Base-by-base conservation (phyloP, 192 early-diverging fungal species). In the Coemansia sp. region DNA sequence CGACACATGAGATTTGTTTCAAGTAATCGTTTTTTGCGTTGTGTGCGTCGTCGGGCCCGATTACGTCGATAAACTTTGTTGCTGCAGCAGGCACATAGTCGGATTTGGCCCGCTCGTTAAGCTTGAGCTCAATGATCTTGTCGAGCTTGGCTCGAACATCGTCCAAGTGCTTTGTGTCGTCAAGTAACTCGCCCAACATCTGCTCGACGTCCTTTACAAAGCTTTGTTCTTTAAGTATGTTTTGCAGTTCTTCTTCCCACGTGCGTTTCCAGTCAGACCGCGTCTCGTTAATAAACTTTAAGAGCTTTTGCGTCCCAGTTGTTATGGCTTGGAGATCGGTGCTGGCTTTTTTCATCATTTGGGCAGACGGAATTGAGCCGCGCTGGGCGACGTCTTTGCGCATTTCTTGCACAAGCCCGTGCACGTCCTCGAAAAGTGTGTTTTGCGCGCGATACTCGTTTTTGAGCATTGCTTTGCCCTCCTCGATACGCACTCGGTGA, bases 231-330 rank as follows among this genome's bases (percentile, higher is more conserved):
- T 87, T 85, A 20, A 94, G 76, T 56, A 94, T 89, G 27, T 82
- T 88, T 59, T 94, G 89, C 47, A 94, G 68, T 68, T 94, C 92
- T 9, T 87, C 86, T 65, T 92, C 90, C 92, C 92, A 94, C 1
- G 85, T 89, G 73, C 86, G 87, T 57, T 91, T 92, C 90, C 90
- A 92, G 6, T 82, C 81, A n/a, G 87, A 80, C 41, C 88, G 82
- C 12, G 87, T 78, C 0, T 85, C 82, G 49, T 78, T 71, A 43
- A 94, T 89, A 47, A 84, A 85, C 19, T 74, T 54, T 2, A 86
- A 66, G 11, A 91, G 82, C 23, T 81, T 75, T 13, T 68, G 59
- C 14, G 87, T 83, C 23, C 87, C 88, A 5, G 74, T 35, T 2
- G 41, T 74, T 22, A 92, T 59, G 19, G 69, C 75, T 19, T 62